Percentiles rank a stretch among this genome's conserved stretches.
phyloP scores from a whole-genome alignment of 2,329 filamentous ascomycete species.

The Phaeosphaeriaceae sp. region DNA sequence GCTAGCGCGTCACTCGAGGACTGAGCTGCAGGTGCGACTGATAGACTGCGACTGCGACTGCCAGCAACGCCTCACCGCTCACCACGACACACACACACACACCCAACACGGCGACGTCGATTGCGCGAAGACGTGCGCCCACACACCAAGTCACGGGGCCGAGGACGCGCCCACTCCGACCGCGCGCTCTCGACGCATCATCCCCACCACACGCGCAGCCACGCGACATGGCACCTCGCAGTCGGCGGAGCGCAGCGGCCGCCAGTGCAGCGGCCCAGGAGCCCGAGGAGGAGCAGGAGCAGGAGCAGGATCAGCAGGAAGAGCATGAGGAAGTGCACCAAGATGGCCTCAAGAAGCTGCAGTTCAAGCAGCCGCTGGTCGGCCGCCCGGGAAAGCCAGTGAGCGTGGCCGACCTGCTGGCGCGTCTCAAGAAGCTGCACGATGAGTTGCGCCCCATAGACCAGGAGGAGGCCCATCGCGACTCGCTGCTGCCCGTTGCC shows the following conservation, averaged over 20 bases:
- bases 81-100: background rate
- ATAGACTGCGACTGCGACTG: background rate
- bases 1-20: background rate
- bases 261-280: slow-evolving; percentile 36
- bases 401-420: slow-evolving; percentile 79
- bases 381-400: slow-evolving; percentile 94
- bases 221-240: slow-evolving; percentile 49
- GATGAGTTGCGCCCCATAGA: slow-evolving; percentile 86
- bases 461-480: slow-evolving; percentile 82
- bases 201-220: slow-evolving; percentile 30
- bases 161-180: background rate
- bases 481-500: slow-evolving; percentile 83
- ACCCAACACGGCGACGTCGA: background rate
- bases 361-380: slow-evolving; percentile 85
- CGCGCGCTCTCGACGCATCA: slow-evolving; percentile 1
- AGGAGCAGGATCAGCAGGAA: slow-evolving; percentile 56
- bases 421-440: slow-evolving; percentile 79
- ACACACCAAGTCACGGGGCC: background rate
- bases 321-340: slow-evolving; percentile 5
- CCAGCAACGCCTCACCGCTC: background rate
- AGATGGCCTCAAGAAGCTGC: slow-evolving; percentile 55
- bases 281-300: slow-evolving; percentile 31
- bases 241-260: slow-evolving; percentile 46
- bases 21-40: background rate
- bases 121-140: background rate